Evolutionary conservation across 164 flowering plant species (phyloP).

Genomic region (Annona squamosa): DNA sequence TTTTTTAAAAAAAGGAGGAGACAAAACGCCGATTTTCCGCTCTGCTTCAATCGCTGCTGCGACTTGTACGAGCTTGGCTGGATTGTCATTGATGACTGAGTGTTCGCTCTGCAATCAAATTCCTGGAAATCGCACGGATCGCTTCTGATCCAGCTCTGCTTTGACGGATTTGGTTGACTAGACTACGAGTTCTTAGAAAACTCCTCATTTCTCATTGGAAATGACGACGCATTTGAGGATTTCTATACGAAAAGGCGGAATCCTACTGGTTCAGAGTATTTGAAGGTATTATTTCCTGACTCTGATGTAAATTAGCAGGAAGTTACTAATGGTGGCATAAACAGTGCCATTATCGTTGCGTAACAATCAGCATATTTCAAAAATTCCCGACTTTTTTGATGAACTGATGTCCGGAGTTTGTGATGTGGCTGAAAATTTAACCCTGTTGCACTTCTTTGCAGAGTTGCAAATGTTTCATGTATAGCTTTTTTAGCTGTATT

Average conservation of each 20-base stretch:
- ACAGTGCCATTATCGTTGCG: not conserved
- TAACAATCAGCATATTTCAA: not conserved
- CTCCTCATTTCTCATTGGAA: not conserved
- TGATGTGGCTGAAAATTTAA: not conserved
- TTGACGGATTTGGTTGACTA: not conserved
- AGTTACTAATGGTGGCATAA: not conserved
- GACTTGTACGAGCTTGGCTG: not conserved
- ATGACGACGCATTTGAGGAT: not conserved
- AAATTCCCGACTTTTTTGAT: not conserved
- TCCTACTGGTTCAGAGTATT: not conserved
- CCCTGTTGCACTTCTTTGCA: not conserved
- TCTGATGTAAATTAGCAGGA: not conserved
- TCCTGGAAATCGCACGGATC: constrained; percentile 1
- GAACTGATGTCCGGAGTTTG: not conserved
- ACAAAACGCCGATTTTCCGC: not conserved
- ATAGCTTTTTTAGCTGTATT: not conserved
- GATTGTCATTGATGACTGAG: not conserved
- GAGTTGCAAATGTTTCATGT: not conserved
- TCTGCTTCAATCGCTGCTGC: not conserved
- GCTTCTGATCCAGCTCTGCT: not conserved
- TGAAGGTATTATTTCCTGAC: not conserved
- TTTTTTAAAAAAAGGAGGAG: not conserved
- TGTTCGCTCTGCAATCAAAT: not conserved
- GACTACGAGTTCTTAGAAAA: not conserved
- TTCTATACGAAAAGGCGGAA: not conserved